Evolutionary conservation across 805 yeast genomes (phyloP).

Genomic region (Maudiozyma barnettii): DNA sequence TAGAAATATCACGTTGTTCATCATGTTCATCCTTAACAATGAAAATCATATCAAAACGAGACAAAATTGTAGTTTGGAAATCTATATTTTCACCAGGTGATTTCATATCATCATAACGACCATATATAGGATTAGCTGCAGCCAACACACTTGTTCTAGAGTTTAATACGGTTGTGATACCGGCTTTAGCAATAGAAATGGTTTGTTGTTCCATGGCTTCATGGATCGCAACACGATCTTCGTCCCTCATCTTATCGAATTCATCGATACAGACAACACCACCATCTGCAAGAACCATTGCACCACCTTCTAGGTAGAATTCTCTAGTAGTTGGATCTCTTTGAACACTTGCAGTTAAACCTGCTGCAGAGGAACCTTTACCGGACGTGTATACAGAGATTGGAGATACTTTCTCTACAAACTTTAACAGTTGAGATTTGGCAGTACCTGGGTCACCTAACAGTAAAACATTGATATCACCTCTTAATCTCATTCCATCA

Average conservation of each 20-base stretch:
- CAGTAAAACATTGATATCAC: slow-evolving; percentile 87
- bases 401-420: slow-evolving; percentile 91
- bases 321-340: slow-evolving; percentile 82
- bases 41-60: slow-evolving; percentile 97
- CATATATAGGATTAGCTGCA: slow-evolving; percentile 96
- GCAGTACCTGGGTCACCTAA: slow-evolving; percentile 99
- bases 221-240: slow-evolving; percentile 96
- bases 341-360: slow-evolving; percentile 96
- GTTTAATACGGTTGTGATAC: slow-evolving; percentile 91
- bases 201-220: slow-evolving; percentile 99
- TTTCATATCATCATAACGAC: slow-evolving; percentile 91
- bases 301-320: slow-evolving; percentile 96
- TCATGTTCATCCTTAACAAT: slow-evolving; percentile 94
- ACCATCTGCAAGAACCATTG: slow-evolving; percentile 99
- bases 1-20: slow-evolving; percentile 70
- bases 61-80: slow-evolving; percentile 91
- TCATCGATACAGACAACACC: slow-evolving; percentile 99
- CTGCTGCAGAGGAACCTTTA: slow-evolving; percentile 99
- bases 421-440: slow-evolving; percentile 88
- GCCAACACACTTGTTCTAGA: slow-evolving; percentile 95
- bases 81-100: slow-evolving; percentile 97
- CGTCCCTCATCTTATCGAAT: slow-evolving; percentile 98
- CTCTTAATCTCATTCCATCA: slow-evolving; percentile 93
- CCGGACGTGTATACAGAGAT: slow-evolving; percentile 96
- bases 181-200: slow-evolving; percentile 97